Conservation (phyloP, 2,329 filamentous ascomycete species). For the Paraconiothyrium sp. region DNA sequence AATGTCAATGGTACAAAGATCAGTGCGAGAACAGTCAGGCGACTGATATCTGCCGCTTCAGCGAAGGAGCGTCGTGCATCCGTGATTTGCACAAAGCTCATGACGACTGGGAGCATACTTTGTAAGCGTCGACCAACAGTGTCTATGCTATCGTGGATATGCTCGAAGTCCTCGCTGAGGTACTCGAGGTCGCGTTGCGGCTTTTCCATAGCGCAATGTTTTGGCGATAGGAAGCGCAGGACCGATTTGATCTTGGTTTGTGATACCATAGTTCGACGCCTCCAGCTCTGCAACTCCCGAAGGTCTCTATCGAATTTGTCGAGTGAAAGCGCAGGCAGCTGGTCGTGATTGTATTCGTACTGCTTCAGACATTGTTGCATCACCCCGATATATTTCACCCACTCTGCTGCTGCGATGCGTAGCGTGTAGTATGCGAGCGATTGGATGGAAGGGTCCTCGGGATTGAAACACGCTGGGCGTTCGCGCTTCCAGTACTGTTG, state of each 20-base stretch:
- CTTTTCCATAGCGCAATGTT: not conserved
- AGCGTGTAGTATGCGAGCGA: constrained; percentile 31
- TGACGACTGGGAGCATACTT: constrained; percentile 31
- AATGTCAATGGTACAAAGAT: constrained; percentile 33
- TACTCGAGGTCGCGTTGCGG: not conserved
- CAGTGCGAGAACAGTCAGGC: constrained; percentile 32
- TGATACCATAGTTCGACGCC: constrained; percentile 30
- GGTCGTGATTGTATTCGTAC: constrained; percentile 31
- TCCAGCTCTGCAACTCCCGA: constrained; percentile 33
- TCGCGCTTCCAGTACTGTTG: constrained; percentile 23
- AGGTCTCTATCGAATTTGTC: constrained; percentile 31
- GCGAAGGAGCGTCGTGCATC: constrained; percentile 28
- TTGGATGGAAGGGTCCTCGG: constrained; percentile 17
- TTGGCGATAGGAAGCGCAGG: constrained; percentile 15
- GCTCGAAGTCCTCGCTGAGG: constrained; percentile 19
- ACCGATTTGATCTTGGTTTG: constrained; percentile 24
- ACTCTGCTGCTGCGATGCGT: constrained; percentile 31
- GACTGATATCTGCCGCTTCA: constrained; percentile 30
- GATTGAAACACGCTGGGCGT: constrained; percentile 21
- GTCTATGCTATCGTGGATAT: constrained; percentile 18
- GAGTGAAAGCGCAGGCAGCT: constrained; percentile 17
- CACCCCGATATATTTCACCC: constrained; percentile 34
- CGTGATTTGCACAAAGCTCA: constrained; percentile 29
- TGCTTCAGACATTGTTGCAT: constrained; percentile 33
- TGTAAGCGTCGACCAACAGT: constrained; percentile 21